Evolutionary conservation across 2,329 filamentous ascomycete genomes (phyloP).

Genomic region (Alternaria rosae): DNA sequence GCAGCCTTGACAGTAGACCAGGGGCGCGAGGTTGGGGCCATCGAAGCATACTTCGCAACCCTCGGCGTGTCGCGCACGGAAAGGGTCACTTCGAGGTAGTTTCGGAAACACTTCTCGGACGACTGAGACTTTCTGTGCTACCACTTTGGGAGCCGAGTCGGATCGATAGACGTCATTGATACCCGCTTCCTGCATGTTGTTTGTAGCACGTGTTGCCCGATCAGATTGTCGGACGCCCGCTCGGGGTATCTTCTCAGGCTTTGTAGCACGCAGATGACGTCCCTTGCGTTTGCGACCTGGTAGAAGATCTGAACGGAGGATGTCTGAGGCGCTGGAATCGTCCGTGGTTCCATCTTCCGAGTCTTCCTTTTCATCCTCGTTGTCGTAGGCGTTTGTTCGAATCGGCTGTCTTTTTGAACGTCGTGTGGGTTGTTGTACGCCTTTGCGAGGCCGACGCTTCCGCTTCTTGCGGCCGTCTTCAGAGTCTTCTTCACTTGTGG

Average conservation of each 20-base stretch:
- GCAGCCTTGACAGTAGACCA: conserved; percentile 93
- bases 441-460: conserved; percentile 26
- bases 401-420: conserved; percentile 36
- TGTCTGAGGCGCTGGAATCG: conserved; percentile 36
- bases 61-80: conserved; percentile 72
- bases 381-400: conserved; percentile 19
- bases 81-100: conserved; percentile 68
- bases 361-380: conserved; percentile 33
- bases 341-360: conserved; percentile 42
- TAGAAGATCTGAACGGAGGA: conserved; percentile 53
- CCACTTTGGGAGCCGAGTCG: conserved; percentile 49
- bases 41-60: conserved; percentile 77
- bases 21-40: conserved; percentile 66
- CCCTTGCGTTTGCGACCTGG: conserved; percentile 51
- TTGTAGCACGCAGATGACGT: conserved; percentile 14
- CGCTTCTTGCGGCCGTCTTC: conserved; percentile 18
- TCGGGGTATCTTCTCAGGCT: conserved; percentile 29
- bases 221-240: conserved; percentile 53
- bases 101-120: conserved; percentile 75
- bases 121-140: conserved; percentile 64
- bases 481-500: conserved; percentile 35
- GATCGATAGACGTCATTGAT: conserved; percentile 66
- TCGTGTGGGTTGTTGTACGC: conserved; percentile 32
- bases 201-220: conserved; percentile 54
- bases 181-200: conserved; percentile 62